phyloP scores from a whole-genome alignment of 2,329 filamentous ascomycete genomes.

The Fusarium palustre region DNA sequence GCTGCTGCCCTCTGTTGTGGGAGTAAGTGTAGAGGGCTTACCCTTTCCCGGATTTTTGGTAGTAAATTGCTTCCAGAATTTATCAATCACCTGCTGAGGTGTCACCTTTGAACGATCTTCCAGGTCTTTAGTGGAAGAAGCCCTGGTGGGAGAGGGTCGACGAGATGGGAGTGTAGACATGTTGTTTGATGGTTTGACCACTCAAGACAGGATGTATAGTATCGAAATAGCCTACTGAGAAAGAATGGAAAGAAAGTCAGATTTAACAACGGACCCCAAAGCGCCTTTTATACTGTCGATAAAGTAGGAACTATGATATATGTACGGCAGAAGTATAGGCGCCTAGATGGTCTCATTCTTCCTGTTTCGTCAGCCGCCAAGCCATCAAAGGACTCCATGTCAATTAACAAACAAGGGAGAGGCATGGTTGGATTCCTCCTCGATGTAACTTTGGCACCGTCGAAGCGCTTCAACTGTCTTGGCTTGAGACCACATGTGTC shows the following conservation, averaged over 20 bases:
- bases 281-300: conserved; percentile 19
- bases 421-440: neutral
- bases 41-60: conserved; percentile 78
- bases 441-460: neutral
- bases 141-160: conserved; percentile 14
- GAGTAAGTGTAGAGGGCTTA: conserved; percentile 39
- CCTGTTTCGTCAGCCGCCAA: conserved; percentile 27
- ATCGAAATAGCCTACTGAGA: neutral
- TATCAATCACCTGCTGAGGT: conserved; percentile 75
- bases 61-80: conserved; percentile 80
- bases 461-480: neutral
- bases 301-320: neutral
- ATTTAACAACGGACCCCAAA: neutral
- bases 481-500: neutral
- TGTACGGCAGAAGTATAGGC: conserved; percentile 3
- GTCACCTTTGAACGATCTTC: conserved; percentile 58
- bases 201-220: neutral
- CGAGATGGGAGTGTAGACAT: conserved; percentile 30
- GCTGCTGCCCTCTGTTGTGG: fast-evolving
- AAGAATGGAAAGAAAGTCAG: neutral
- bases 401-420: neutral
- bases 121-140: conserved; percentile 9
- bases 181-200: neutral
- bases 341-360: conserved; percentile 12
- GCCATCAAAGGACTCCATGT: conserved; percentile 4